phyloP scores from a whole-genome alignment of 371 early-diverging fungal species.

The Enteropsectra breve region DNA sequence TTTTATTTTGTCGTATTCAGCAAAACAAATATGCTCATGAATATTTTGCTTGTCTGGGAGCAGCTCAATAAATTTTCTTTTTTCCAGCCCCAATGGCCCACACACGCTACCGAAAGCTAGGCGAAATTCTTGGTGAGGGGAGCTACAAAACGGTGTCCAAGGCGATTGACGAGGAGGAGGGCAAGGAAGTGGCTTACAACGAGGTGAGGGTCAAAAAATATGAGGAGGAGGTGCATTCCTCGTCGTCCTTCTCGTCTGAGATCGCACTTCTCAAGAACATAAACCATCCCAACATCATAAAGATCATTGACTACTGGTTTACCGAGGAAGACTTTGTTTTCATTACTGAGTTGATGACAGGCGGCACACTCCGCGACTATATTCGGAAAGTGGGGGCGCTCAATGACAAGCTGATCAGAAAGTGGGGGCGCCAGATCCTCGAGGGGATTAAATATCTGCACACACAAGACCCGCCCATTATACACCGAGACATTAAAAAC shows the following conservation, averaged over 20 bases:
- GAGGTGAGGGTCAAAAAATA: constrained; percentile 64
- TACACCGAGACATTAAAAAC: constrained; percentile 68
- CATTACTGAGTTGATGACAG: constrained; percentile 81
- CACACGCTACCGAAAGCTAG: constrained; percentile 53
- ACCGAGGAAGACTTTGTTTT: constrained; percentile 68
- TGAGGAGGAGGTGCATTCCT: constrained; percentile 65
- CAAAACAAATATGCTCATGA: no score
- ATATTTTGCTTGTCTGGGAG: no score
- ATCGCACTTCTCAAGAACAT: constrained; percentile 65
- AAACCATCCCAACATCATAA: constrained; percentile 74
- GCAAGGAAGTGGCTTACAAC: constrained; percentile 82
- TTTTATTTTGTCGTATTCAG: no score
- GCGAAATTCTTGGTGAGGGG: constrained; percentile 67
- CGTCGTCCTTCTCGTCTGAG: constrained; percentile 65
- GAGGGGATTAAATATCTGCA: constrained; percentile 73
- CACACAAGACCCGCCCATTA: constrained; percentile 69
- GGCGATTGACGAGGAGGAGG: constrained; percentile 75
- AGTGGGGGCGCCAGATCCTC: constrained; percentile 57
- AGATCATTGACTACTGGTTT: constrained; percentile 66
- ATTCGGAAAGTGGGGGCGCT: constrained; percentile 60
- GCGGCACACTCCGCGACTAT: constrained; percentile 70
- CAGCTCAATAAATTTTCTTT: no score
- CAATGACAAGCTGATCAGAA: constrained; percentile 49
- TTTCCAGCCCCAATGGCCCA: no score
- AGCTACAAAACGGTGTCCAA: constrained; percentile 76